Evolutionary conservation across 805 yeast genomes (phyloP), one percentile per base, ranked within the genome.

Genomic region (Saccharomycopsis guyanensis): DNA sequence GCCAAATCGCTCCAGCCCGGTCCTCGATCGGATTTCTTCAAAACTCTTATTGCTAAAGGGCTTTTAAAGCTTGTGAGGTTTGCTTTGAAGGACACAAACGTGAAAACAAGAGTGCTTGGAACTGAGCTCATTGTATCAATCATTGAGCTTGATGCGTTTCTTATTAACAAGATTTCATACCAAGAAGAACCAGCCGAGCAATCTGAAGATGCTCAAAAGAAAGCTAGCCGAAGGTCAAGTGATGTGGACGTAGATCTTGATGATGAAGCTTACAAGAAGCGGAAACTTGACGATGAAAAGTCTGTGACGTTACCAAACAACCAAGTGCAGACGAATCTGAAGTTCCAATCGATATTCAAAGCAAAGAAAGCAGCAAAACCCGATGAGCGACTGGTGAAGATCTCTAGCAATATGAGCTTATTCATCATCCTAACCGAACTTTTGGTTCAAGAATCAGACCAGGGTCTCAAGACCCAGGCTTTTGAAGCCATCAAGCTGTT

Each of bases 101-200:
- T 67, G 34, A 67, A 69, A 3, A 71, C 78, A 7, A 68, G 91
- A 46, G 77, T 80, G 2, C 58, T 84, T 19, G 94, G 95, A 0
- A 80, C 93, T 0, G 97, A 91, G 58, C 64, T 86, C 6, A 73
- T 89, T 13, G 83, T 85, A 6, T 69, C 87, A 1, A 80, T 88
- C 3, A 81, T 89, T 22, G 96, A 89, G 49, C 91, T 85, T 55
- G 96, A 88, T 57, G 80, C 85, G 7, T 62, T 78, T 13, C 61
- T 85, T 35, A 77, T 86, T 32, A 66, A 64, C 47, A 62, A 59
- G 5, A 29, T 50, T 5, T 15, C 13, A 15, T 6, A 25, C 10
- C 19, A 38, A 4, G 44, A 48, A 8, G 15, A 36, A n/a, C 23
- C 34, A 22, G 19, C 33, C 25, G 47, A 47, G 38, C 27, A 39